Evolutionary conservation across 768 basidiomycete species (phyloP), one percentile per base, ranked within the genome.

Genomic region (Neoboletus magnificus): DNA sequence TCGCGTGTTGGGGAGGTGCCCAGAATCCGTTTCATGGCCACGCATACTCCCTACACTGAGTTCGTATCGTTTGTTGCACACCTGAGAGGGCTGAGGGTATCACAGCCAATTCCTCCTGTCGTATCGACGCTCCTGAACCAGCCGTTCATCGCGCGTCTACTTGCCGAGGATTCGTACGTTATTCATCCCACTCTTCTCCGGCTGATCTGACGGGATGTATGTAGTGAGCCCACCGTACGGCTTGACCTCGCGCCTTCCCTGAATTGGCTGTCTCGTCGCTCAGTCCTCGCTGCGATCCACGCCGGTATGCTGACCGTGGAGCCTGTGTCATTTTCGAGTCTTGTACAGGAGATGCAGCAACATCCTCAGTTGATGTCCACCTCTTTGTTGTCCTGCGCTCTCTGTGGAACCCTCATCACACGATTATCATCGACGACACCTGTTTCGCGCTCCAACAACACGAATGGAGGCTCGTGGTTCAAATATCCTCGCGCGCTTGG

Each of bases 161-260:
- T 86, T 18, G 73, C 77, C 2, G 94, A 98, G 72, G 94, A 98
- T 70, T 88, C 90, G 91, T 93, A 67, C 63, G 90, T 86, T 13
- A 37, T 30, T n/a, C 11, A 11, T 40, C 12, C 16, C 36, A 35
- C n/a, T 51, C n/a, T 49, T 30, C 42, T 35, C n/a, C 33, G 18
- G n/a, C 25, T 54, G 46, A 45, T 57, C 51, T 67, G 53, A 60
- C 35, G 16, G 23, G 44, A 40, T 42, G n/a, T 2, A 37, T 50
- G 27, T 55, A 69, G 94, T 23, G 96, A 99, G 63, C 92, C 96
- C 0, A 92, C 94, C 0, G 76, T 97, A 30, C 86, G 97, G 10
- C 80, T 99, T 18, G 97, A 98, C 66, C 76, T 91, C n/a, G 94
- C 97, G 0, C 92, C 95, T 0, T 91, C 93, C 13, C 76, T 99